Evolutionary conservation across 768 basidiomycete species (phyloP).

Genomic region (Mrakia blollopis): DNA sequence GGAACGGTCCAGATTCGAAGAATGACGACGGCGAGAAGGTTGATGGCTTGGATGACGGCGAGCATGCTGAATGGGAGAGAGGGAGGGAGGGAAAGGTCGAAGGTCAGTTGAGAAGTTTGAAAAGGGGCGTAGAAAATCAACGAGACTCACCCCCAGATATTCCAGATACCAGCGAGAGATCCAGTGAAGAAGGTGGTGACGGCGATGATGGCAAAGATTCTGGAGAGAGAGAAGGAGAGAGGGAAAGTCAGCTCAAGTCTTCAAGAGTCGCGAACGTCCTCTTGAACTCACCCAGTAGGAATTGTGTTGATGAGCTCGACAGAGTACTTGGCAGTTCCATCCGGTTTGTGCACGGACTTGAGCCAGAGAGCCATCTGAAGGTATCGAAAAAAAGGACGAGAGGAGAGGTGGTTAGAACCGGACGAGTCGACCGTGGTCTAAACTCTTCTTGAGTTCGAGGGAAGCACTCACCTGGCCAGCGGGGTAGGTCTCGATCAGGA

Average conservation of each 20-base stretch:
- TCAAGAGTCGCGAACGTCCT: no score
- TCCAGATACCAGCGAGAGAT: neutral
- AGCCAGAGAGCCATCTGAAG: slow-evolving; percentile 25
- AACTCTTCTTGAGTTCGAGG: neutral
- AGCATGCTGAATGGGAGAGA: neutral
- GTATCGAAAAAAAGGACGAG: neutral
- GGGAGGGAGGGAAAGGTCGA: neutral
- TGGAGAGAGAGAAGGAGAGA: no score
- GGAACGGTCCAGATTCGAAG: slow-evolving; percentile 23
- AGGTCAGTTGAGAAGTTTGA: neutral
- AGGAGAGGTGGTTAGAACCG: neutral
- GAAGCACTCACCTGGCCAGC: slow-evolving; percentile 15
- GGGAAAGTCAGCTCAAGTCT: no score
- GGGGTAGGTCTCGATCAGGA: slow-evolving; percentile 21
- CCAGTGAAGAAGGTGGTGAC: slow-evolving; percentile 27
- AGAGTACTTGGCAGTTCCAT: slow-evolving; percentile 10
- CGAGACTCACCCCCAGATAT: neutral
- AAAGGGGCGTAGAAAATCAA: neutral
- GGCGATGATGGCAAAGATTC: slow-evolving; percentile 25
- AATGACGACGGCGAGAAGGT: slow-evolving; percentile 21
- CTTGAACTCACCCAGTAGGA: slow-evolving; percentile 10
- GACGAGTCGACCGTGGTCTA: neutral
- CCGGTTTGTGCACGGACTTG: slow-evolving; percentile 16
- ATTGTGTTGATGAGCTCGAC: slow-evolving; percentile 26
- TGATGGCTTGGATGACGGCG: slow-evolving; percentile 22